A percentile compares a stretch with the other conserved stretches of the same genome.
Evolutionary conservation across 2,329 filamentous ascomycete genomes (phyloP).

Genomic region (Trichoderma gracile): DNA sequence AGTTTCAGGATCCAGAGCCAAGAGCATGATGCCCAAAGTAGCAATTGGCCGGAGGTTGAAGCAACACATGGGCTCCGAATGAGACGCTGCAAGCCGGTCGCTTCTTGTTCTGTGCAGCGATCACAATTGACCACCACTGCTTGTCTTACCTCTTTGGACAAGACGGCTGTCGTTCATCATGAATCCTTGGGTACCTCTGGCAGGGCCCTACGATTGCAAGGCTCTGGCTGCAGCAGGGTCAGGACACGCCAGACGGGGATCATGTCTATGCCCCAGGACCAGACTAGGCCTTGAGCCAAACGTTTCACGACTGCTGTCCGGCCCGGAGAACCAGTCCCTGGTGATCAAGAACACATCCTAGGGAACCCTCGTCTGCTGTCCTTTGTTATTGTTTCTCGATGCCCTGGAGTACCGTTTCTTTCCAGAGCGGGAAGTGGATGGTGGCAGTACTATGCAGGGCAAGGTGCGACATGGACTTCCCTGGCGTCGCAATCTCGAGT

Average conservation of each 20-base stretch:
- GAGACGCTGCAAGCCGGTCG: slow-evolving; percentile 1
- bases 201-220: too few species aligned
- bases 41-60: background rate
- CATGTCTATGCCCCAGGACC: slow-evolving; percentile 7
- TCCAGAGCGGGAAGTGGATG: background rate
- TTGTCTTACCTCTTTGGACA: slow-evolving; percentile 15
- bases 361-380: background rate
- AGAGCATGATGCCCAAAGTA: background rate
- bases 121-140: slow-evolving; percentile 1
- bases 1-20: background rate
- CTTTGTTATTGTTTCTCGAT: background rate
- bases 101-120: slow-evolving; percentile 13
- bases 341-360: slow-evolving; percentile 12
- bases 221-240: slow-evolving; percentile 6
- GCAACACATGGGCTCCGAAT: background rate
- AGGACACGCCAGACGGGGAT: background rate
- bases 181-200: background rate
- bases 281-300: slow-evolving; percentile 18
- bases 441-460: background rate
- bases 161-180: background rate
- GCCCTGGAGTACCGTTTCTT: background rate
- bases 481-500: slow-evolving; percentile 17
- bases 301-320: slow-evolving; percentile 25
- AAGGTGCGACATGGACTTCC: slow-evolving; percentile 2
- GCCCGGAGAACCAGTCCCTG: slow-evolving; percentile 23